Conservation (phyloP, 106 monocot species). For the Dendrobium huoshanense region DNA sequence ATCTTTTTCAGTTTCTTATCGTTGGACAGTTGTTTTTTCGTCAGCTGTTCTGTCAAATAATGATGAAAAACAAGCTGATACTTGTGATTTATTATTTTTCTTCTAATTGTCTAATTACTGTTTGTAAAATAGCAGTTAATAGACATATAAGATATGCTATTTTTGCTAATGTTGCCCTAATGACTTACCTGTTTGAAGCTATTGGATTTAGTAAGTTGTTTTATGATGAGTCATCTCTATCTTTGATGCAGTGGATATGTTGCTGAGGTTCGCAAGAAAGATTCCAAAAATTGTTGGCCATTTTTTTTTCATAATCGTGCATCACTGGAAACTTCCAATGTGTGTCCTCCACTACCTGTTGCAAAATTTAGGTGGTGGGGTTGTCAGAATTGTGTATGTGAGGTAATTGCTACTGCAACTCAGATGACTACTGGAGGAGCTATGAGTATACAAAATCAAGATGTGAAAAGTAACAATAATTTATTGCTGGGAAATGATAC, state of each 20-base stretch:
- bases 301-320: constrained; percentile 19
- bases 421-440: constrained; percentile 11
- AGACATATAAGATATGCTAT: neutral
- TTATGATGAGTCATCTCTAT: constrained; percentile 8
- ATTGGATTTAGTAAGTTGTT: neutral
- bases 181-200: neutral
- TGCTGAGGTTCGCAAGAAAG: constrained; percentile 39
- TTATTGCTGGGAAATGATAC: constrained; percentile 10
- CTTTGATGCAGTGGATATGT: constrained; percentile 47
- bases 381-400: constrained; percentile 49
- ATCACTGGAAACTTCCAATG: constrained; percentile 11
- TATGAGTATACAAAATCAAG: constrained; percentile 4
- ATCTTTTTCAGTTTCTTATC: neutral
- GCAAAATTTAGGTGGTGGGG: constrained; percentile 69
- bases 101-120: neutral
- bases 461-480: constrained; percentile 12
- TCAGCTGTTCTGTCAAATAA: neutral
- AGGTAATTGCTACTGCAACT: constrained; percentile 12
- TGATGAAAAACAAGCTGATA: neutral
- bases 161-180: neutral
- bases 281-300: constrained; percentile 47
- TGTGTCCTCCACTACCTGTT: constrained; percentile 37
- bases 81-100: neutral
- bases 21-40: neutral
- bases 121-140: neutral